These are phyloP conservation scores for Termitomyces sp. DNA, from an alignment of 768 basidiomycete genomes.

Conservation along the genomic window DNA sequence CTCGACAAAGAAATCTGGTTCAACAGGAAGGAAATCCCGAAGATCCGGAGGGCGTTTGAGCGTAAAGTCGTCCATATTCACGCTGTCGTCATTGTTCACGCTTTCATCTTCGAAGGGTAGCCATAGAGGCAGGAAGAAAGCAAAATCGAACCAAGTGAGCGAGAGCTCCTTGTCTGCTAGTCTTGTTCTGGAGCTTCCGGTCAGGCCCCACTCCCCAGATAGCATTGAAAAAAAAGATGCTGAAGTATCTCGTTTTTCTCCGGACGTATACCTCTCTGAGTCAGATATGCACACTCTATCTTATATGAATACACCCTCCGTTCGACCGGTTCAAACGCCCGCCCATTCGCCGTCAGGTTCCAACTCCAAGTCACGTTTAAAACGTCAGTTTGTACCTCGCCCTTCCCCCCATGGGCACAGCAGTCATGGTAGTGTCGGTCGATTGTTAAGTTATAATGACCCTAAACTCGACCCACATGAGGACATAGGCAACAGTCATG, in stretches of 20 bases:
- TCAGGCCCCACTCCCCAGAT: slow-evolving; percentile 20
- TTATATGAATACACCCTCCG: slow-evolving; percentile 19
- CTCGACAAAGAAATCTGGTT: slow-evolving; percentile 14
- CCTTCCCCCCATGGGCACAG: slow-evolving; percentile 22
- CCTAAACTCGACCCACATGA: slow-evolving; percentile 1
- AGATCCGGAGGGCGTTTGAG: slow-evolving; percentile 12
- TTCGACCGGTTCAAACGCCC: slow-evolving; percentile 8
- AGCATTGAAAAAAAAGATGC: slow-evolving; percentile 17
- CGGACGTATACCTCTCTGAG: slow-evolving; percentile 1
- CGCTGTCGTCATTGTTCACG: slow-evolving; percentile 15
- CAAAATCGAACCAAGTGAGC: slow-evolving; percentile 17
- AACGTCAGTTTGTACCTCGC: slow-evolving; percentile 13
- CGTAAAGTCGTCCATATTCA: slow-evolving; percentile 22
- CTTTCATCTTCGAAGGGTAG: slow-evolving; percentile 16
- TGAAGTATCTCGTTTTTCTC: slow-evolving; percentile 7
- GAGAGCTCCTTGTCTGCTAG: slow-evolving; percentile 30
- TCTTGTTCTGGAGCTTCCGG: slow-evolving; percentile 28
- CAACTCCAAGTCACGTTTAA: slow-evolving; percentile 14
- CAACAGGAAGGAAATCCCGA: slow-evolving; percentile 15
- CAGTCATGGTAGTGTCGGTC: slow-evolving; percentile 13
- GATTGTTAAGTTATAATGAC: slow-evolving; percentile 16
- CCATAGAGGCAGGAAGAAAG: slow-evolving; percentile 31
- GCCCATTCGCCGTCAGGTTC: slow-evolving; percentile 24
- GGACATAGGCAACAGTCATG: not conserved
- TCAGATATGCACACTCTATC: slow-evolving; percentile 17